Evolutionary conservation across 2,329 filamentous ascomycete genomes (phyloP).

Genomic region (Pezicula neosporulosa): DNA sequence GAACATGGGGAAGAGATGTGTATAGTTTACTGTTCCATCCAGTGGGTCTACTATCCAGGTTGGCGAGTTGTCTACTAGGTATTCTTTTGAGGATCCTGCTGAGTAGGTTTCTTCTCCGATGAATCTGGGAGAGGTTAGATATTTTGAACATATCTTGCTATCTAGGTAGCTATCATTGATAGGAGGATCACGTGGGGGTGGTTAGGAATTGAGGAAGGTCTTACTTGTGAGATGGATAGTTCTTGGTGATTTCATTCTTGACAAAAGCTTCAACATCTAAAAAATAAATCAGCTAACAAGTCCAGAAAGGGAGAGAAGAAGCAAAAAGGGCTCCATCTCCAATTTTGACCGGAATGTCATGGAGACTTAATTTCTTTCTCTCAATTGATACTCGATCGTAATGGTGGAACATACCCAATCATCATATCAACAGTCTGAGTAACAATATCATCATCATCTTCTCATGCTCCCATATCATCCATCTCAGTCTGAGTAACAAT

Average conservation of each 20-base stretch:
- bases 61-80: constrained; percentile 59
- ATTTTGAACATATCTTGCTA: too few species aligned
- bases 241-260: constrained; percentile 50
- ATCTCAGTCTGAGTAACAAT: constrained; percentile 75
- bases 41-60: constrained; percentile 78
- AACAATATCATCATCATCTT: constrained; percentile 77
- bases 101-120: constrained; percentile 76
- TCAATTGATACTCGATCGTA: neutral
- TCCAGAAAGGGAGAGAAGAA: too few species aligned
- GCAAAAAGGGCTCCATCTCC: too few species aligned
- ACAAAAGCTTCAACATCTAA: constrained; percentile 71
- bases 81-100: constrained; percentile 61
- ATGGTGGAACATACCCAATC: constrained; percentile 52
- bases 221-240: constrained; percentile 65
- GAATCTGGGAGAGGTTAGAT: constrained; percentile 48
- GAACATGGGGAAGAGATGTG: constrained; percentile 77
- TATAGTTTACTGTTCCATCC: constrained; percentile 77
- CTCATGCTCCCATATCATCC: constrained; percentile 38
- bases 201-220: constrained; percentile 18
- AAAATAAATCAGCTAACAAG: constrained; percentile 4
- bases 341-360: too few species aligned
- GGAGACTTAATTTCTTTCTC: too few species aligned
- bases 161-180: too few species aligned
- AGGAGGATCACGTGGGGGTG: neutral
- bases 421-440: constrained; percentile 75